phyloP scores from a whole-genome alignment of 2,329 filamentous ascomycete species.

The Diaporthe longicolla region DNA sequence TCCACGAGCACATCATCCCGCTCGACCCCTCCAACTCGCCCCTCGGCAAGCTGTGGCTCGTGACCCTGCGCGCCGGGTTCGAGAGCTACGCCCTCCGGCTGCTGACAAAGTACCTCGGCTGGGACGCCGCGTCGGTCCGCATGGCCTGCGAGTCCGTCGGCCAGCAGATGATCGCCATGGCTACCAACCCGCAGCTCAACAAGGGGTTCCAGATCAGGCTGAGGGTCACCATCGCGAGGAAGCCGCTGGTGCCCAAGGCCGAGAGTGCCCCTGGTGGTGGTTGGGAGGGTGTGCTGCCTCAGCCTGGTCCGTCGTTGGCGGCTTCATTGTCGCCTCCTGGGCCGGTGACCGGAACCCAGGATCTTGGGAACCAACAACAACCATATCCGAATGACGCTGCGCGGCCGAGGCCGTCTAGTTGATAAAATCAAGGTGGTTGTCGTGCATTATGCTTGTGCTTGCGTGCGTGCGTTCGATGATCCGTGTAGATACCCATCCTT shows the following conservation, averaged over 20 bases:
- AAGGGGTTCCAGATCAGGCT: conserved; percentile 63
- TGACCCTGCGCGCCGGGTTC: conserved; percentile 64
- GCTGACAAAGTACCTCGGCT: conserved; percentile 67
- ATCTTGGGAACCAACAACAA: too few species aligned
- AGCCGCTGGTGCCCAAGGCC: conserved; percentile 54
- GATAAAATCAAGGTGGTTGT: background rate
- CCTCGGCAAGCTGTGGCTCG: conserved; percentile 68
- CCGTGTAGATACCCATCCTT: conserved; percentile 20
- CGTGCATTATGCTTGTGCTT: background rate
- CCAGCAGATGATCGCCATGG: conserved; percentile 63
- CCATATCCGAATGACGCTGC: conserved; percentile 14
- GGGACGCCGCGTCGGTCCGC: conserved; percentile 65
- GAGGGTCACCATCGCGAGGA: conserved; percentile 64
- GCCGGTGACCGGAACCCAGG: background rate
- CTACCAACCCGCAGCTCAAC: conserved; percentile 60
- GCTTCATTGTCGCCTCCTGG: conserved; percentile 5
- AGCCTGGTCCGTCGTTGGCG: conserved; percentile 2
- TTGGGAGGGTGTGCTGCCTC: background rate
- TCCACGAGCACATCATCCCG: conserved; percentile 64
- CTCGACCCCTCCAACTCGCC: conserved; percentile 60
- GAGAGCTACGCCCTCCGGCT: conserved; percentile 65
- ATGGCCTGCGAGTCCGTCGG: conserved; percentile 62
- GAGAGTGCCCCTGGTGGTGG: background rate
- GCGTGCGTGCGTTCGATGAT: background rate
- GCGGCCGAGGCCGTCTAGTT: conserved; percentile 2